A percentile compares a stretch with the other conserved stretches of the same genome.
These are phyloP conservation scores for Phaeoacremonium minimum DNA, from an alignment of 2,329 filamentous ascomycete genomes.

Conservation along the genomic window DNA sequence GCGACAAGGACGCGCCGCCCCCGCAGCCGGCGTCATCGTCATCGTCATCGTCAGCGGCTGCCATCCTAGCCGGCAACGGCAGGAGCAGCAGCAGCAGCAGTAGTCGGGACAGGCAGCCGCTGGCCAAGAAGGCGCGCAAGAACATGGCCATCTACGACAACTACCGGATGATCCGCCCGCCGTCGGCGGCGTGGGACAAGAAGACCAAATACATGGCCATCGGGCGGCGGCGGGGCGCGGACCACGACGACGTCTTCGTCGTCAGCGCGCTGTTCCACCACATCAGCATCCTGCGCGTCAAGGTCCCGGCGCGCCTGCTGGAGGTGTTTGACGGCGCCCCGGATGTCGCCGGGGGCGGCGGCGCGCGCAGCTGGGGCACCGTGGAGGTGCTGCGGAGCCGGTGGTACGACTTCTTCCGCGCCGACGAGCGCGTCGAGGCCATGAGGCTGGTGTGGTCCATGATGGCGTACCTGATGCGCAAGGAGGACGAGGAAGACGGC, in stretches of 20 bases:
- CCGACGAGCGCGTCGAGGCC: slow-evolving; percentile 49
- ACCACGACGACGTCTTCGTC: slow-evolving; percentile 58
- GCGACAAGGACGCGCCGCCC: slow-evolving; percentile 37
- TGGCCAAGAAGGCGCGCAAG: slow-evolving; percentile 46
- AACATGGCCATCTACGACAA: slow-evolving; percentile 57
- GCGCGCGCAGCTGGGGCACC: slow-evolving; percentile 41
- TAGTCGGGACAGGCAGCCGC: slow-evolving; percentile 12
- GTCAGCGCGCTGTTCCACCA: slow-evolving; percentile 60
- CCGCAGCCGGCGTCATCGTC: not conserved
- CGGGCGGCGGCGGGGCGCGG: slow-evolving; percentile 39
- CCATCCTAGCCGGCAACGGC: too few relatives aligned
- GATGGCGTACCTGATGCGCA: slow-evolving; percentile 57
- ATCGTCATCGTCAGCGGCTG: not conserved
- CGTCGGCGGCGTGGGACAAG: slow-evolving; percentile 54
- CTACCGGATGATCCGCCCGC: slow-evolving; percentile 58
- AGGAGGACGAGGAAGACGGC: slow-evolving; percentile 13
- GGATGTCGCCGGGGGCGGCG: slow-evolving; percentile 19
- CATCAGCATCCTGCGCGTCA: slow-evolving; percentile 51
- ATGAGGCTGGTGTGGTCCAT: slow-evolving; percentile 55
- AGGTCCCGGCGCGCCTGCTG: slow-evolving; percentile 51
- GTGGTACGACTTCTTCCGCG: slow-evolving; percentile 58
- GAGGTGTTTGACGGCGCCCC: slow-evolving; percentile 45
- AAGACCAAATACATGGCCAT: slow-evolving; percentile 56
- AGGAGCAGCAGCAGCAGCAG: slow-evolving; percentile 5
- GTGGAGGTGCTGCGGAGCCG: slow-evolving; percentile 52